Conservation (phyloP, 371 early-diverging fungal genomes). For the Dichotomocladium elegans region DNA sequence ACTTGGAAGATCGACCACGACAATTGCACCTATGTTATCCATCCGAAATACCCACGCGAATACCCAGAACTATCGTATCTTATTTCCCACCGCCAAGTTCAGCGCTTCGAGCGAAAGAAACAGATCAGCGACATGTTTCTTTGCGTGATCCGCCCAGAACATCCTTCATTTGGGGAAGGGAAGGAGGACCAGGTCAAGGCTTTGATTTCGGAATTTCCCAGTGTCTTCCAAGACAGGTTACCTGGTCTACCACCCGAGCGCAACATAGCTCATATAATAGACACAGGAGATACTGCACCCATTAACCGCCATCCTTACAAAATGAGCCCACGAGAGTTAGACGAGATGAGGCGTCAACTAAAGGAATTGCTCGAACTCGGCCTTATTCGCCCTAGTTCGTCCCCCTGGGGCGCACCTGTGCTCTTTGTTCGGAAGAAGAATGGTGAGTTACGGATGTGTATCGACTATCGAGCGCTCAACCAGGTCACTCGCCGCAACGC, state of each 20-base stretch:
- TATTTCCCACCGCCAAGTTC: not conserved
- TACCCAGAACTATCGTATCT: not conserved
- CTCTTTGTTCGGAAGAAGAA: constrained; percentile 53
- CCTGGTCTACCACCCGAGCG: too few species aligned
- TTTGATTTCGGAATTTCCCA: too few species aligned
- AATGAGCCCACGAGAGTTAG: constrained; percentile 5
- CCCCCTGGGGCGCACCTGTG: constrained; percentile 51
- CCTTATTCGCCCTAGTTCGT: constrained; percentile 9
- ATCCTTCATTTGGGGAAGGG: too few species aligned
- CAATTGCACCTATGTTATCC: not conserved
- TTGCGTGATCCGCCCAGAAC: too few species aligned
- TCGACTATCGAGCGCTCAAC: constrained; percentile 42
- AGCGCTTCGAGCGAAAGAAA: not conserved
- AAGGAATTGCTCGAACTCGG: constrained; percentile 11
- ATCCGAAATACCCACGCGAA: not conserved
- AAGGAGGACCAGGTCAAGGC: too few species aligned
- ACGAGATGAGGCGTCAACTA: constrained; percentile 1
- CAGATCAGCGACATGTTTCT: not conserved
- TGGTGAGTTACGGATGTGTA: constrained; percentile 39
- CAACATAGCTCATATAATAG: too few species aligned
- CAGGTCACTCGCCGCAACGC: constrained; percentile 29
- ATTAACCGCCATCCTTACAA: too few species aligned
- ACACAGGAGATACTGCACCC: too few species aligned
- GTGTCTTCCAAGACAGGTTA: too few species aligned
- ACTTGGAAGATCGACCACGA: constrained; percentile 1